A percentile compares a stretch with the other conserved stretches of the same genome.
Conservation (phyloP, 2,329 filamentous ascomycete genomes). For the Cordyceps pruinosa region DNA sequence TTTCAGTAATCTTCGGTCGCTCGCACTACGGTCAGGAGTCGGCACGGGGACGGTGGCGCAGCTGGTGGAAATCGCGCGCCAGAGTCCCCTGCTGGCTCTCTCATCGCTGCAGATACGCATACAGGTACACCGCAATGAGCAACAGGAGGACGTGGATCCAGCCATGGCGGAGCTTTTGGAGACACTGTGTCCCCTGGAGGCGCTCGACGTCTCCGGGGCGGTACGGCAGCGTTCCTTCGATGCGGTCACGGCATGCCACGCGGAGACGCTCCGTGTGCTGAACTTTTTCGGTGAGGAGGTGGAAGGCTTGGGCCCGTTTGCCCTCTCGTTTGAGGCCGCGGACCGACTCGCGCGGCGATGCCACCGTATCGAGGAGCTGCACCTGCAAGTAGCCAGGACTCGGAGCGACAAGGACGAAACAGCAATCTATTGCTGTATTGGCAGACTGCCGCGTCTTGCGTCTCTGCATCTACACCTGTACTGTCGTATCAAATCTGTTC, state of each 20-base stretch:
- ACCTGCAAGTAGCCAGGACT: slow-evolving; percentile 3
- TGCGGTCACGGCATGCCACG: not conserved
- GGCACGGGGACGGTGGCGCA: not conserved
- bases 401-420: not conserved
- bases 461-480: not conserved
- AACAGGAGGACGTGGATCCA: slow-evolving; percentile 3
- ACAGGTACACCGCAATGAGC: too few species aligned
- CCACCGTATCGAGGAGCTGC: not conserved
- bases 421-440: slow-evolving; percentile 1
- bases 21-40: not conserved
- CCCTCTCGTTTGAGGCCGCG: not conserved
- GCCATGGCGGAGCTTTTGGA: not conserved
- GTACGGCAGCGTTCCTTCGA: not conserved
- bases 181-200: not conserved
- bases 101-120: not conserved
- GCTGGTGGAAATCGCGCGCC: not conserved
- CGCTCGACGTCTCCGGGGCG: not conserved
- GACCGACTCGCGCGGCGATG: not conserved
- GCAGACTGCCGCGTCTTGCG: not conserved
- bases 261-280: not conserved
- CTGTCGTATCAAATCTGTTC: not conserved
- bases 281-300: not conserved
- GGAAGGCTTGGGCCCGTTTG: not conserved
- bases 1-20: not conserved
- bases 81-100: not conserved